Evolutionary conservation across 2,329 filamentous ascomycete species (phyloP), one percentile per base, ranked within the genome.

Genomic region (Aspergillus sp.): DNA sequence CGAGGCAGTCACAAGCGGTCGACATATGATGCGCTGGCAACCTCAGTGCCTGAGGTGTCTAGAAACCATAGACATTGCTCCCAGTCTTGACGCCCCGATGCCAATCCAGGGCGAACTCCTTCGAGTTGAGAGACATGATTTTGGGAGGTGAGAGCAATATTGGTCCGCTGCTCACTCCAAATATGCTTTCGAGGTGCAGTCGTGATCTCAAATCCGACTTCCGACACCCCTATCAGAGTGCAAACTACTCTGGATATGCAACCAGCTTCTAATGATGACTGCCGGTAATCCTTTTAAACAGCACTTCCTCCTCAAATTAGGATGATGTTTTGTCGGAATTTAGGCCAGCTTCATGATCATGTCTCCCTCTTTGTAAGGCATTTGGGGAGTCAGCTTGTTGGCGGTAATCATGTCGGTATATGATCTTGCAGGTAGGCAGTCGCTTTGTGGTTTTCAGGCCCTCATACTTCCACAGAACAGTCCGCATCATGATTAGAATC

Each of bases 1-100:
- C 47, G 47, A 30, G 22, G 47, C 47, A 22, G 13, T 49, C 19
- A 28, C 47, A 49, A 31, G 54, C 47, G 4, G 38, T 25, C 11
- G 25, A 19, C 9, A 41, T 13, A 19, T 6, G 34, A 41, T 41
- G 34, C 34, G 34, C 34, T 41, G 34, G 34, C 34, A 41, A 15
- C 34, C 34, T 13, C 34, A 58, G 3, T 50, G 23, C 48, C 48
- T 50, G 13, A 50, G 48, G 48, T 50, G 48, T 50, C 48, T 31
- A 41, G 9, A 15, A 41, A 41, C 34, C 34, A 41, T 15, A 1
- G 34, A 41, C 13, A 15, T 17, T 41, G 2, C 3, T 41, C 11
- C 34, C 2, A 5, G 5, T 15, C 11, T 41, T 15, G 13, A 15
- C 11, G 19, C 11, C 8, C 11, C 34, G 11, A 4, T 15, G 11